Evolutionary conservation across 768 basidiomycete genomes (phyloP).

Genomic region (Mycena latifolia): DNA sequence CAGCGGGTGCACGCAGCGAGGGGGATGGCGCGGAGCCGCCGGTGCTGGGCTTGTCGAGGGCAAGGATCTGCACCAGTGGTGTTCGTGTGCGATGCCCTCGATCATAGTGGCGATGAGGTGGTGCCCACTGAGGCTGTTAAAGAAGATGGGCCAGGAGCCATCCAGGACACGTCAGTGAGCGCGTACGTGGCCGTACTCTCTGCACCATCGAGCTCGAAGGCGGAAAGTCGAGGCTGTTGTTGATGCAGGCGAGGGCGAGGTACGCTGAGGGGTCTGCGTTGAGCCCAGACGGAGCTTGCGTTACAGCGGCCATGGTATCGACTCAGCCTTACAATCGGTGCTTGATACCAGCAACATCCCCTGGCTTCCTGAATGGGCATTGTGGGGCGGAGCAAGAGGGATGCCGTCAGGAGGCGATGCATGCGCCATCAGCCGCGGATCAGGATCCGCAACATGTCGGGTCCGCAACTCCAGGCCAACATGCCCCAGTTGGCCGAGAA

Average conservation of each 20-base stretch:
- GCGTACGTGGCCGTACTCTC: conserved; percentile 20
- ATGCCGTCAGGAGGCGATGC: too few species aligned
- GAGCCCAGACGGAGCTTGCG: conserved; percentile 18
- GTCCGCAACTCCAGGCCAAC: too few species aligned
- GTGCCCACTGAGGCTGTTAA: conserved; percentile 35
- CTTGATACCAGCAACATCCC: background rate
- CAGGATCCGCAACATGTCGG: too few species aligned
- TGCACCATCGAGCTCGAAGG: background rate
- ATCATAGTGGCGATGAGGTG: conserved; percentile 29
- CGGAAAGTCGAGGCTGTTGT: conserved; percentile 28
- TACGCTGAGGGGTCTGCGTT: conserved; percentile 26
- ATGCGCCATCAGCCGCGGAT: too few species aligned
- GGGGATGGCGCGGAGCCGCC: conserved; percentile 23
- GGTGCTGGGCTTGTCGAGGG: conserved; percentile 31
- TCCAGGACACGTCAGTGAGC: conserved; percentile 9
- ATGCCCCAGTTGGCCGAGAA: too few species aligned
- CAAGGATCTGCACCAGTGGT: conserved; percentile 29
- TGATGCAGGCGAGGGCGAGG: conserved; percentile 31
- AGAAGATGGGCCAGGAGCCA: conserved; percentile 31
- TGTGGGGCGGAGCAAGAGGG: too few species aligned
- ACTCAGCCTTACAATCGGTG: background rate
- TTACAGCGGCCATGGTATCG: conserved; percentile 1
- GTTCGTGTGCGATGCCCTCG: conserved; percentile 32
- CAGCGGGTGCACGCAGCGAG: conserved; percentile 27
- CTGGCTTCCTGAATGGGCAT: background rate